phyloP scores from a whole-genome alignment of 2,329 filamentous ascomycete genomes.

The Ceratocystis diversiconidia region DNA sequence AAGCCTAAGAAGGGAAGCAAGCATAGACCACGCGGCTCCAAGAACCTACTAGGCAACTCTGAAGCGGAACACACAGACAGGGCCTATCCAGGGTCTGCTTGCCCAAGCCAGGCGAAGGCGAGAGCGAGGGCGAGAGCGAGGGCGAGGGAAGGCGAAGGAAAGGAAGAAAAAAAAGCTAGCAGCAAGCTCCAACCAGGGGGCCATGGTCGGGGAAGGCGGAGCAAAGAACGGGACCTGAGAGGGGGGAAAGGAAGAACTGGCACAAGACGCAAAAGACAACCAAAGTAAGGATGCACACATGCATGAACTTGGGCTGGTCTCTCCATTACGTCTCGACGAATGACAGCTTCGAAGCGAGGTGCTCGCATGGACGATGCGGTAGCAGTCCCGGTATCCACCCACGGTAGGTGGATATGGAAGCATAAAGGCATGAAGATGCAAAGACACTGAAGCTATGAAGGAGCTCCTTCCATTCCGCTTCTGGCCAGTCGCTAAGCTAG shows the following conservation, averaged over 20 bases:
- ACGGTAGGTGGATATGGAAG: no score
- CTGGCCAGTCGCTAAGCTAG: no score
- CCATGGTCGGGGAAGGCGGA: not conserved
- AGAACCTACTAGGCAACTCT: not conserved
- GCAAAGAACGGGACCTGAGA: not conserved
- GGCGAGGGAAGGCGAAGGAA: not conserved
- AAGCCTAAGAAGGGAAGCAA: not conserved
- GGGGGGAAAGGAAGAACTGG: constrained; percentile 6
- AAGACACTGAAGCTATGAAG: no score
- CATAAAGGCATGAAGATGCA: no score
- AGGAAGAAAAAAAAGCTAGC: not conserved
- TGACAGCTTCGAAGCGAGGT: not conserved
- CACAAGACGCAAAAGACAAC: not conserved
- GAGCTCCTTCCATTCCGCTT: no score
- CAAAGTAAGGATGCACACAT: not conserved
- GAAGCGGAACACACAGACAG: not conserved
- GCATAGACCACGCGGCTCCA: not conserved
- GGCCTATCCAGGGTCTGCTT: not conserved
- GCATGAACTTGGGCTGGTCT: not conserved
- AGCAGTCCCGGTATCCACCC: no score
- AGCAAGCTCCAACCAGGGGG: not conserved
- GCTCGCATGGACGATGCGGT: no score
- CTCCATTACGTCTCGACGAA: not conserved
- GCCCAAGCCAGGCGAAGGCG: no score
- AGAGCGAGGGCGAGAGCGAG: no score